A percentile compares a stretch with the other conserved stretches of the same genome.
Evolutionary conservation across 2,329 filamentous ascomycete species (phyloP).

Genomic region (Fusarium praegraminearum): DNA sequence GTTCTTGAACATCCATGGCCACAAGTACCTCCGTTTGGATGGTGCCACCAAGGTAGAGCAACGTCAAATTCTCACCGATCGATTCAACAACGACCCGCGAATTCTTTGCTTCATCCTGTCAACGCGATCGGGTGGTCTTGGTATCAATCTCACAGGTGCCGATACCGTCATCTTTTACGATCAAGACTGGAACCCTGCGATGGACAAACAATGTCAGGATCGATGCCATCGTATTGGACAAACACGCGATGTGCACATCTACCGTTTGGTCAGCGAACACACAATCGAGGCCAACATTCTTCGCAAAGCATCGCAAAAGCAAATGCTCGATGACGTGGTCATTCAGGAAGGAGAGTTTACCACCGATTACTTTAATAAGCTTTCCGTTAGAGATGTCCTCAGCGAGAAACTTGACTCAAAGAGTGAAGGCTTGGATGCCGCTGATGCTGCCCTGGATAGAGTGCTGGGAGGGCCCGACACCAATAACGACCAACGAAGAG

Average conservation of each 20-base stretch:
- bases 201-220: constrained; percentile 99
- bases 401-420: constrained; percentile 66
- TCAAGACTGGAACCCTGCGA: constrained; percentile 98
- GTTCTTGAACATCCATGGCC: constrained; percentile 96
- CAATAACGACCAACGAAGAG: constrained; percentile 69
- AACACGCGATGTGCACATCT: constrained; percentile 97
- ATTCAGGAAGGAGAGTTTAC: constrained; percentile 99
- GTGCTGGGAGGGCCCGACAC: constrained; percentile 77
- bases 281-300: constrained; percentile 99
- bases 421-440: constrained; percentile 71
- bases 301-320: constrained; percentile 96
- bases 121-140: constrained; percentile 91
- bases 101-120: constrained; percentile 97
- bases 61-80: constrained; percentile 92
- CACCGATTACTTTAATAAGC: constrained; percentile 91
- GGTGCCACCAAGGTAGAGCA: constrained; percentile 97
- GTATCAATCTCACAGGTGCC: constrained; percentile 95
- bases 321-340: constrained; percentile 96
- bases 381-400: constrained; percentile 77
- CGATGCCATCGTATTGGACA: constrained; percentile 97
- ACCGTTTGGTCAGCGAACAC: constrained; percentile 90
- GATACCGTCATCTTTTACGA: constrained; percentile 99
- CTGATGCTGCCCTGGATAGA: constrained; percentile 85
- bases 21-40: constrained; percentile 95
- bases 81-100: constrained; percentile 94